Base-by-base conservation (phyloP, 148 eudicot species). In the Nyssa sinensis region DNA sequence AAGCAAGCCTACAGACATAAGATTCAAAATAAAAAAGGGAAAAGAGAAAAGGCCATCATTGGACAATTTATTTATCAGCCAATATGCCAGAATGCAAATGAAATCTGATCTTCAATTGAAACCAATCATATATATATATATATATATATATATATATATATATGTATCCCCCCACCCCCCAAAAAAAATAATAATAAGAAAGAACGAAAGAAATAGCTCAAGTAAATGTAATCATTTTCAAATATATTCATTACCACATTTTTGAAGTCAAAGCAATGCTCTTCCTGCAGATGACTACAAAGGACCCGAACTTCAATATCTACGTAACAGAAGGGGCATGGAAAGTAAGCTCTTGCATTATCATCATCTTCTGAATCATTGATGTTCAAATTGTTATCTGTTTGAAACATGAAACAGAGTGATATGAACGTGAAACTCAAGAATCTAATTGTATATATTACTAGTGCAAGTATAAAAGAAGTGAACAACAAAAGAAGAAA, bases 281-380 rank as follows among this genome's bases (percentile, higher is more conserved):
- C 98, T 78, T 85, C 93, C 75, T 94, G 92, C 69, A 94, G 83
- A 88, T 94, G 98, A 70, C 66, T 69, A 78, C 96, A 86, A 57
- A 94, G 83, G 73, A 81, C 31, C 2, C 79, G 79, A 39, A 94
- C 79, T 72, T 94, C 94, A 57, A 84, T 86, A 66, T 94, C 97
- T 2, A 92, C 79, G 62, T 89, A 94, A 77, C 98, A 94, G 75
- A 90, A 94, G n/a, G 98, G 98, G 72, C 98, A 94, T 21, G 93
- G 91, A 76, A 89, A 86, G 78, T 89, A 90, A 64, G 89, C 86
- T 82, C 82, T 82, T 71, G 87, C 71, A 65, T 94, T 94, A 34
- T 92, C 96, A 32, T 87, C 87, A 53, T 82, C 88, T 64, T 84
- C 88, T 62, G 82, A 78, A 78, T 74, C 88, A 70, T 84, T 85